Percentiles rank a stretch among this genome's conserved stretches.
Conservation (phyloP, 2,329 filamentous ascomycete species). For the Ploettnerulaceae sp. region DNA sequence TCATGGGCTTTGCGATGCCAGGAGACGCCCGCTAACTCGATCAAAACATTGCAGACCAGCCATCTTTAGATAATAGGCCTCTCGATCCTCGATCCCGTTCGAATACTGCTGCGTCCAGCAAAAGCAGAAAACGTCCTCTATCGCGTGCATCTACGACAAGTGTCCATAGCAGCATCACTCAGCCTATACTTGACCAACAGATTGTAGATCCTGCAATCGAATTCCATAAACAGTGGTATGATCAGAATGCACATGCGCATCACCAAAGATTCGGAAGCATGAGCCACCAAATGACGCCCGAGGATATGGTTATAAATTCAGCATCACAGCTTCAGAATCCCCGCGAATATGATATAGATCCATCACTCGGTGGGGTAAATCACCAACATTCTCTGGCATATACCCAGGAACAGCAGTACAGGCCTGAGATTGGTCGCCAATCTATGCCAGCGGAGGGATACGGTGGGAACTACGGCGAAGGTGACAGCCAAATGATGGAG, state of each 20-base stretch:
- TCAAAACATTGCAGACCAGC: conserved; percentile 27
- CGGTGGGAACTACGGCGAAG: conserved; percentile 50
- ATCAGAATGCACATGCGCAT: conserved; percentile 28
- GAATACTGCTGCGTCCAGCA: conserved; percentile 40
- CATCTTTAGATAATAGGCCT: conserved; percentile 33
- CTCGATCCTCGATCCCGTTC: conserved; percentile 41
- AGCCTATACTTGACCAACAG: conserved; percentile 31
- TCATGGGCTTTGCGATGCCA: background rate
- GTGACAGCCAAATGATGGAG: conserved; percentile 55
- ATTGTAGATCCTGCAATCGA: conserved; percentile 24
- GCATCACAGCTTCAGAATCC: conserved; percentile 50
- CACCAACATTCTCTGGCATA: conserved; percentile 43
- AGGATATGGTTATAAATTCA: conserved; percentile 56
- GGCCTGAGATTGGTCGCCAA: conserved; percentile 39
- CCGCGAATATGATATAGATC: conserved; percentile 46
- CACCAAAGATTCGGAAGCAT: conserved; percentile 30
- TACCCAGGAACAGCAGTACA: conserved; percentile 39
- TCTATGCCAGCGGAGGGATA: conserved; percentile 52
- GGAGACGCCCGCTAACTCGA: conserved; percentile 16
- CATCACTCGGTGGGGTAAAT: conserved; percentile 42
- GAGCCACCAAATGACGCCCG: conserved; percentile 44
- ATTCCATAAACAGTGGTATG: conserved; percentile 34
- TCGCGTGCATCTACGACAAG: conserved; percentile 47
- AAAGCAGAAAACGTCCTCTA: conserved; percentile 39
- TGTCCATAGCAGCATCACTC: conserved; percentile 35